Evolutionary conservation across 2,329 filamentous ascomycete genomes (phyloP).

Genomic region (Sporothrix protearum): DNA sequence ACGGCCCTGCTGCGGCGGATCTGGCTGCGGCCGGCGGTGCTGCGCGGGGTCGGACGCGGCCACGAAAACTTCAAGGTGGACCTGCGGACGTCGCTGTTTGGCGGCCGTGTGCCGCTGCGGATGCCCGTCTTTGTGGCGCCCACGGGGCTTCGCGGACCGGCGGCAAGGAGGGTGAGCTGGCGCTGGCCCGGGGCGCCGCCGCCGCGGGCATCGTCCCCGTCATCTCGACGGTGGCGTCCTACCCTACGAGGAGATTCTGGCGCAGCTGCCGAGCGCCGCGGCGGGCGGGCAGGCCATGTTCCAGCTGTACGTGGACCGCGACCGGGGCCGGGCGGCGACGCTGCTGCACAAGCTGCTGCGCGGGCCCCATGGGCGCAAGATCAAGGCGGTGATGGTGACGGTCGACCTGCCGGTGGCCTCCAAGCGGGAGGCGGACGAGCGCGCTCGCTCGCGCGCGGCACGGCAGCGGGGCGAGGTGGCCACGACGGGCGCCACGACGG

Average conservation of each 20-base stretch:
- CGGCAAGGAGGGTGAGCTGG: conserved; percentile 51
- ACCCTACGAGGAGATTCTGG: conserved; percentile 29
- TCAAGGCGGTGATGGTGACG: conserved; percentile 46
- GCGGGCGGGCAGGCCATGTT: conserved; percentile 37
- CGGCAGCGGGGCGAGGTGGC: conserved; percentile 4
- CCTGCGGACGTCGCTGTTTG: conserved; percentile 42
- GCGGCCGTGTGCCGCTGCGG: conserved; percentile 35
- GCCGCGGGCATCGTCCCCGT: conserved; percentile 48
- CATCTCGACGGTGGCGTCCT: conserved; percentile 29
- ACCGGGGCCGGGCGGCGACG: conserved; percentile 17
- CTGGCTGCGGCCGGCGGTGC: conserved; percentile 50
- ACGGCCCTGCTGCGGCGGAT: conserved; percentile 47
- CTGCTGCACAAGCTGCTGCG: conserved; percentile 24
- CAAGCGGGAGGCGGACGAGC: conserved; percentile 56
- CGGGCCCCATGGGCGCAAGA: conserved; percentile 36
- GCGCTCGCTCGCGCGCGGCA: conserved; percentile 28
- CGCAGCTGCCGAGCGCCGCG: conserved; percentile 30
- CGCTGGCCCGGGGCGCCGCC: conserved; percentile 47
- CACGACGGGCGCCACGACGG: conserved; percentile 40
- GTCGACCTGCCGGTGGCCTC: conserved; percentile 55
- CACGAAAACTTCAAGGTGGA: no score
- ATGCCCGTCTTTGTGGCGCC: conserved; percentile 51
- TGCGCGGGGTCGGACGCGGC: conserved; percentile 44
- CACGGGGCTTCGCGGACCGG: conserved; percentile 50
- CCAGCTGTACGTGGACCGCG: conserved; percentile 29